Base-by-base conservation (phyloP, 768 basidiomycete genomes). In the Coprinopsis strossmayeri region DNA sequence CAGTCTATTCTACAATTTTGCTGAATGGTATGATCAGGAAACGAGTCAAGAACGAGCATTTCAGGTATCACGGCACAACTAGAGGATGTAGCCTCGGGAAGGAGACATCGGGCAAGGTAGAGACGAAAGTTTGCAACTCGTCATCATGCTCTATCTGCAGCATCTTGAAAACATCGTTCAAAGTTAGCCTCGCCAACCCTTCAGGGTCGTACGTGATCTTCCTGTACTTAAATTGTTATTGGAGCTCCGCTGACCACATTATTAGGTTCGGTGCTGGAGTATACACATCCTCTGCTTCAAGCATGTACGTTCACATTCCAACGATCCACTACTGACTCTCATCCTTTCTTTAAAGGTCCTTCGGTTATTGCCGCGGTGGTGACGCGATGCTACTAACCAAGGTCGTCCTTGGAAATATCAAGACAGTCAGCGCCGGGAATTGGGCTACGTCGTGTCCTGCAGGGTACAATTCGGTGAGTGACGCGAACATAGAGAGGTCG, bases 131-230 rank as follows among this genome's bases (percentile, higher is more conserved):
- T n/a, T 66, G 65, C 50, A 39, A 52, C 13, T 58, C 53, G 15
- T 48, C 34, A 3, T 37, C 45, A 3, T 66, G 65, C 42, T 17
- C 59, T 2, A 46, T 61, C 5, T 66, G 65, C 39, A 56, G 43
- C 17, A 65, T 66, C 24, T 48, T 66, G 18, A 61, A 53, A 37
- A 63, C 64, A 0, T 66, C 65, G 17, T 67, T 67, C 61, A 61
- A 64, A 48, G 59, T 60, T 10, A 60, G 57, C 17, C 47, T 67
- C 1, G 61, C 65, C 3, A 61, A 59, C 37, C 51, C 59, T 13
- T 26, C 17, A n/a, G 62, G 64, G 48, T 58, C 58, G 64, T 65
- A 45, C 55, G 61, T 53, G n/a, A 20, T 9, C 17, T 28, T 13
- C 28, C 9, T 27, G 47, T 17, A 5, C 24, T 43, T 25, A 24